Base-by-base conservation (phyloP, 208 protist species). In the Trypanosoma congolense region DNA sequence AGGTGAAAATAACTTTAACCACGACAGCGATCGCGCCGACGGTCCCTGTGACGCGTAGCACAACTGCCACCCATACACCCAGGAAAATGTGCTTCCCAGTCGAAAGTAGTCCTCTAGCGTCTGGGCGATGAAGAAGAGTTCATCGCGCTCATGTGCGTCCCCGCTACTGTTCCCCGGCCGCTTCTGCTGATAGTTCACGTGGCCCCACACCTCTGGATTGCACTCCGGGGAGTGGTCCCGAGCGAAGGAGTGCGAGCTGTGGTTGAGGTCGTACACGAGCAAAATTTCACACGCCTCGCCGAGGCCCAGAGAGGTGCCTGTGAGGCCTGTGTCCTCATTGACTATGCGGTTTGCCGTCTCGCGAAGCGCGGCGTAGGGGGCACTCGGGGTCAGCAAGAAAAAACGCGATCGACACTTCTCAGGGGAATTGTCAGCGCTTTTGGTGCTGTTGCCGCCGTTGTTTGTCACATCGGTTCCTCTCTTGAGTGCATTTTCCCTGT, bases 1-100 rank as follows among this genome's bases (percentile, higher is more conserved):
- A 19, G 62, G 54, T 2, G 62, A 35, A 38, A 85, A 63, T 6
- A 73, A 44, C 30, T 65, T 67, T 42, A 89, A 56, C 77, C 81
- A 89, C 25, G 63, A 56, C 26, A 78, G 44, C 2, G 81, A 85
- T 41, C 70, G 59, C 10, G 35, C 24, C 25, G 75, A 77, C 28
- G 75, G 69, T 22, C 77, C 74, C 14, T 42, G 42, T 0, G 75
- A 52, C 1, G 67, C 61, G 63, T 85, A 89, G 59, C 77, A 83
- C 46, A 83, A 57, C 61, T 89, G 81, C 81, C 81, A 89, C 5
- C 81, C 81, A 59, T 89, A 89, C 14, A 89, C 62, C 81, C 81
- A 89, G 5, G 72, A 73, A 49, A 85, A 79, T 36, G 73, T 54
- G 21, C 70, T 59, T 24, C 69, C 77, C 10, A 89, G 61, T 18